Conservation (phyloP, 2,329 filamentous ascomycete species). For the Aureobasidium sp. region DNA sequence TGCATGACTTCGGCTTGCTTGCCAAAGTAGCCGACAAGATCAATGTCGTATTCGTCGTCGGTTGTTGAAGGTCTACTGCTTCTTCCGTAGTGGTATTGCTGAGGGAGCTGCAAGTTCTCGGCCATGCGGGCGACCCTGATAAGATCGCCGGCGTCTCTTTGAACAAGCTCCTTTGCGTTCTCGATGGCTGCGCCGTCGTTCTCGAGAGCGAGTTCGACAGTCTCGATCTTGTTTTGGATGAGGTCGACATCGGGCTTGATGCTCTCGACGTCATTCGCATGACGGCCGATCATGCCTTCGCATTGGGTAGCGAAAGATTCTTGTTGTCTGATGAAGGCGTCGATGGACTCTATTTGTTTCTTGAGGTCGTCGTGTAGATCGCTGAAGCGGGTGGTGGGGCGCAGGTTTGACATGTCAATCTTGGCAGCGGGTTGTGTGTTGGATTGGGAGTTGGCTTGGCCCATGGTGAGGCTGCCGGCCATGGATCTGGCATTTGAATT, state of each 20-base stretch:
- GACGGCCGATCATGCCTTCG: slow-evolving; percentile 53
- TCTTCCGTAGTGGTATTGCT: slow-evolving; percentile 47
- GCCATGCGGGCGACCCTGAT: slow-evolving; percentile 64
- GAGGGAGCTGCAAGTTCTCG: slow-evolving; percentile 63
- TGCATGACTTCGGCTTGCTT: slow-evolving; percentile 32
- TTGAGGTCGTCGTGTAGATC: slow-evolving; percentile 79
- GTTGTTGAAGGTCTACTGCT: slow-evolving; percentile 14
- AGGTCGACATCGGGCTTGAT: slow-evolving; percentile 58
- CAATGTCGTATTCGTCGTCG: slow-evolving; percentile 32
- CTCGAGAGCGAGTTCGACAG: slow-evolving; percentile 53
- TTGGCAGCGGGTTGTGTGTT: slow-evolving; percentile 56
- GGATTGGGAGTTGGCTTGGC: slow-evolving; percentile 40
- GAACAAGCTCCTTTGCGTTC: slow-evolving; percentile 46
- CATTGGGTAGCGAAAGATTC: slow-evolving; percentile 69
- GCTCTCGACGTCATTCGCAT: slow-evolving; percentile 54
- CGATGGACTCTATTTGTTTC: slow-evolving; percentile 65
- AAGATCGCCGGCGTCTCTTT: slow-evolving; percentile 60
- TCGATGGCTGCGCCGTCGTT: slow-evolving; percentile 55
- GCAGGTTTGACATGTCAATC: slow-evolving; percentile 68
- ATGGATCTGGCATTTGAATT: slow-evolving; percentile 20
- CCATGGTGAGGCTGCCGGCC: slow-evolving; percentile 32
- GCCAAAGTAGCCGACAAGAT: slow-evolving; percentile 40
- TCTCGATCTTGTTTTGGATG: slow-evolving; percentile 52
- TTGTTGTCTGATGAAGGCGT: slow-evolving; percentile 70
- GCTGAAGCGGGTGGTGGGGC: slow-evolving; percentile 83